These are phyloP conservation scores for Neurospora africana DNA, from an alignment of 495 filamentous ascomycete species.

Conservation along the genomic window DNA sequence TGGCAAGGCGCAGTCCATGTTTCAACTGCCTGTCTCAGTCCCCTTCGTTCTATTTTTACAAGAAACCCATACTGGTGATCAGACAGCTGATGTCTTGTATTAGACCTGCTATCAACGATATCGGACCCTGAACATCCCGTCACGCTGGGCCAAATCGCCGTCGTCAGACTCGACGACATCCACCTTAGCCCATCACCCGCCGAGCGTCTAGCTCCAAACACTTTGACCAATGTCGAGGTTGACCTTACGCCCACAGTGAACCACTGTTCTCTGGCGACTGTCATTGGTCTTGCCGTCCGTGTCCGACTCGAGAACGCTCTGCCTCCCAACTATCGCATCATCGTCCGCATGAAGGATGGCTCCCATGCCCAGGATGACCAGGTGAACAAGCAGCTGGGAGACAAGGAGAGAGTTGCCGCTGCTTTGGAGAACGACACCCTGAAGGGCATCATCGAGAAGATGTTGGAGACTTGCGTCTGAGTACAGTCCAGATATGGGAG, in stretches of 20 bases:
- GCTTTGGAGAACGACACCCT: conserved; percentile 89
- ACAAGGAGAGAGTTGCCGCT: conserved; percentile 93
- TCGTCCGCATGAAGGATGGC: conserved; percentile 89
- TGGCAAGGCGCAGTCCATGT: neutral
- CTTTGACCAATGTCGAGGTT: conserved; percentile 45
- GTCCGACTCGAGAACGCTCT: conserved; percentile 84
- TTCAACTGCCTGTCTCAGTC: neutral
- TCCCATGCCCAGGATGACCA: conserved; percentile 91
- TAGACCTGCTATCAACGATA: conserved; percentile 87
- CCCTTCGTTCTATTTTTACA: conserved; percentile 7
- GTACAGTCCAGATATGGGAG: neutral
- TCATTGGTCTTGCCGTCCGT: conserved; percentile 88
- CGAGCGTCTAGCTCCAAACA: conserved; percentile 31
- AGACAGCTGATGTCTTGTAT: conserved; percentile 29
- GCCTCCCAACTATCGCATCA: conserved; percentile 84
- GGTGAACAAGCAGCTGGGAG: conserved; percentile 89
- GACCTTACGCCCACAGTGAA: conserved; percentile 94
- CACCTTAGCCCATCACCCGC: conserved; percentile 57
- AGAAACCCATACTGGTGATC: conserved; percentile 5
- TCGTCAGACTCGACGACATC: conserved; percentile 90
- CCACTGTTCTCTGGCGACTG: conserved; percentile 90
- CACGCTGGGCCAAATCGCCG: conserved; percentile 81
- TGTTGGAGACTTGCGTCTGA: conserved; percentile 70
- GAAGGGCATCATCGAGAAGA: conserved; percentile 78
- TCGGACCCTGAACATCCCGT: conserved; percentile 95